Evolutionary conservation across 2,329 filamentous ascomycete genomes (phyloP), one percentile per base, ranked within the genome.

Genomic region (Didymellaceae sp.): DNA sequence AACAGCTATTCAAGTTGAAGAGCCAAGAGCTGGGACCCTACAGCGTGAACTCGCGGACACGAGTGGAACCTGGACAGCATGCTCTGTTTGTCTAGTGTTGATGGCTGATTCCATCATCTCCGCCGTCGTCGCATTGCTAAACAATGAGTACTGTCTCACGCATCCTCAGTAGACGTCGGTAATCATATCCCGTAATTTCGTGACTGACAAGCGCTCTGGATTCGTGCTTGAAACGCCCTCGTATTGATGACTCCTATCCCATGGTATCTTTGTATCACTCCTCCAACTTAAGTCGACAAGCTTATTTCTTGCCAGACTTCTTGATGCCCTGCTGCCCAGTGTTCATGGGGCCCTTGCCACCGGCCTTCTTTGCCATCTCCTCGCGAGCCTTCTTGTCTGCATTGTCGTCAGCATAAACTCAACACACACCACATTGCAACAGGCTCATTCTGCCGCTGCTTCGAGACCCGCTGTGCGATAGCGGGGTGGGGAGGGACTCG

Each of bases 231-330:
- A 26, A 11, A 40, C 61, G 54, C 55, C 57, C 60, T 54, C n/a
- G 45, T 55, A 51, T 47, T 58, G 51, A 59, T 56, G 52, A 63
- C 59, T 60, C 55, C 58, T 57, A 52, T 37, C 41, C 52, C 54
- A 47, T 65, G 65, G 65, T 69, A 67, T 69, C 64, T 44, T 25
- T 47, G 6, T 51, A 24, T 38, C 26, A 20, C 21, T 44, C 47
- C 51, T 41, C 32, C 22, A 14, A 22, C 11, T 21, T 6, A 25
- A 22, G 35, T 16, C 39, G 33, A 31, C 17, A 25, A 54, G 63
- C 56, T 68, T 65, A 96, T 87, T 97, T 96, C 66, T 97, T 96
- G 76, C 91, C 92, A 56, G 89, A 94, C 85, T 96, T 97, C 87
- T 97, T 97, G 81, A 97, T 96, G 57, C 91, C 91, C 78, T 95